Evolutionary conservation across 495 filamentous ascomycete genomes (phyloP), one percentile per base, ranked within the genome.

Genomic region (Ramalina peruviana): DNA sequence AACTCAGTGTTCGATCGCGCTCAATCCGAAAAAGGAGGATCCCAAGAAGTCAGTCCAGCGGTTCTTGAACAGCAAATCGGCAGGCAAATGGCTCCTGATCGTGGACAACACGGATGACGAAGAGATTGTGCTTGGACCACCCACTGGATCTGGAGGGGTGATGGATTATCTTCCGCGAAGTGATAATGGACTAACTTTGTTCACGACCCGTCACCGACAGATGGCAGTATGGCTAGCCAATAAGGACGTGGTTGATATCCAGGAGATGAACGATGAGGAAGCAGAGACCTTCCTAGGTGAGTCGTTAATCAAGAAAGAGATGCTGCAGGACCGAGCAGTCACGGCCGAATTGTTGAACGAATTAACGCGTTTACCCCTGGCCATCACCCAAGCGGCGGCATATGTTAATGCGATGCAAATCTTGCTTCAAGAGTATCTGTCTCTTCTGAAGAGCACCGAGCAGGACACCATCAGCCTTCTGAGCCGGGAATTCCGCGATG

Each of bases 401-500:
- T 74, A 65, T 43, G 62, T 74, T 9, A 69, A 67, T 30, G 52
- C 19, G 7, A 70, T 62, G 27, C 50, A 61, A 39, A 58, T 63
- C 30, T 55, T 66, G 1, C 43, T 70, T 43, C 40, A 45, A 17
- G 50, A 65, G 25, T 79, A 79, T 54, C 58, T 75, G 36, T 40
- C 49, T 9, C 62, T 73, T 3, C 57, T 73, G 13, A 54, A 50
- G 13, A 58, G 60, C 0, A 66, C 62, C 11, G 63, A 76, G 40
- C 25, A 67, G 41, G 58, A 68, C 36, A 52, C 48, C 17, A 41
- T 64, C 16, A 51, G 46, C 46, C 52, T 63, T 10, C 53, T 73
- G 50, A 71, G 64, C 47, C 54, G 57, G 53, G 66, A 72, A n/a
- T 79, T 73, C 50, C 52, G 55, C 6, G 69, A 73, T 49, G 56